Base-by-base conservation (phyloP, 2,329 filamentous ascomycete species). In the Apiospora koreana region DNA sequence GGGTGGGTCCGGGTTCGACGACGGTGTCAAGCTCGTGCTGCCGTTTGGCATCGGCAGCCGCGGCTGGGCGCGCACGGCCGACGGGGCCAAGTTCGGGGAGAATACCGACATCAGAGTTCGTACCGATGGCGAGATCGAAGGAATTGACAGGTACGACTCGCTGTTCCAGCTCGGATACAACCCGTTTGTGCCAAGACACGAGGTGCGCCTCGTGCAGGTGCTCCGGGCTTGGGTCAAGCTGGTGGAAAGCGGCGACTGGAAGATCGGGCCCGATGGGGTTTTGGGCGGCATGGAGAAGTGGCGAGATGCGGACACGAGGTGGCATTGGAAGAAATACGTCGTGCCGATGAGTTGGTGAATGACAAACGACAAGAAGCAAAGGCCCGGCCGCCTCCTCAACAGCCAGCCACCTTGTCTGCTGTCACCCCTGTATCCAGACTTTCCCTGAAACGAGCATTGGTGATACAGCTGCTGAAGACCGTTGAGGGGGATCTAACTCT, bases 331-430 rank as follows among this genome's bases (percentile, higher is more conserved):
- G n/a, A 50, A 58, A 41, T 68, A 68, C n/a, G 46, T 54, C 9
- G 46, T 68, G 23, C 82, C 21, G 72, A 73, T 68, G 45, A 68
- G 68, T 76, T 80, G 69, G 81, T 83, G 2, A 83, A 2, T 6
- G n/a, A 12, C 5, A 2, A 28, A 28, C 23, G 14, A n/a, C n/a
- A n/a, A n/a, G n/a, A n/a, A n/a, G n/a, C n/a, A 1, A 4, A 23
- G 9, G 3, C 8, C 21, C 9, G 8, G 16, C 45, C 21, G 18
- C 21, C 21, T 23, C 4, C 45, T n/a, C n/a, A n/a, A n/a, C n/a
- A n/a, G n/a, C n/a, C n/a, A n/a, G n/a, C n/a, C n/a, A n/a, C n/a
- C n/a, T n/a, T n/a, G n/a, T n/a, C n/a, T n/a, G n/a, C n/a, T n/a
- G n/a, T n/a, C n/a, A n/a, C n/a, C n/a, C n/a, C n/a, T n/a, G n/a